Evolutionary conservation across 1,284 basidiomycete genomes (phyloP), one percentile per base, ranked within the genome.

Genomic region (Lentinula novae-zelandiae): DNA sequence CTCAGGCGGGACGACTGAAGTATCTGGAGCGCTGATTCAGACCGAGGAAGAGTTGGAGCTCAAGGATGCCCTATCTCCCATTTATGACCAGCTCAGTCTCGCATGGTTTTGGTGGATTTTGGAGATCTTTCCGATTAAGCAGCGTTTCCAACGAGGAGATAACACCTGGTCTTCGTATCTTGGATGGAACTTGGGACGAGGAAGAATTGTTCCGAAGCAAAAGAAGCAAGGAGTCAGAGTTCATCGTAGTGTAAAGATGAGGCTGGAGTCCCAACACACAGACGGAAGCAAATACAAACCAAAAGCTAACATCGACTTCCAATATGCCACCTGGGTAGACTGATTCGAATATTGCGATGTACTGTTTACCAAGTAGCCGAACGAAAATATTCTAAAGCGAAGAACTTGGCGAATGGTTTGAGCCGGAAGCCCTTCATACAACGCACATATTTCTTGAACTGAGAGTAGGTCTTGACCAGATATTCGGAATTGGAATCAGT

Each of bases 21-120:
- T 7, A 4, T 15, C 31, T 3, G 51, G 51, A 5, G 51, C 51
- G 34, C 5, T 52, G 42, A 40, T 66, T 31, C 40, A 56, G 42
- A 68, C 68, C 38, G 79, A 80, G 65, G 75, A 76, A 59, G 74
- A 77, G 36, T 74, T 79, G 56, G 79, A 82, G 55, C 68, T 76
- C 13, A 65, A 63, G 38, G 82, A 83, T 65, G 75, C 77, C 33
- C 60, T 77, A 52, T 73, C 71, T 44, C 73, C 75, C 3, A 69
- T 80, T n/a, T 81, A 79, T 63, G 82, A 83, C 66, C 72, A 81
- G 64, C 73, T 83, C 36, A 58, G 65, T 40, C 53, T 73, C 34
- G 61, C 67, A 44, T 70, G 66, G 61, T 62, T 53, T 36, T 82
- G 82, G 81, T 81, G 79, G 80, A 61, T 77, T 46, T 71, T 83